Evolutionary conservation across 331 rosid genomes (phyloP).

Genomic region (Rosa hybrid): DNA sequence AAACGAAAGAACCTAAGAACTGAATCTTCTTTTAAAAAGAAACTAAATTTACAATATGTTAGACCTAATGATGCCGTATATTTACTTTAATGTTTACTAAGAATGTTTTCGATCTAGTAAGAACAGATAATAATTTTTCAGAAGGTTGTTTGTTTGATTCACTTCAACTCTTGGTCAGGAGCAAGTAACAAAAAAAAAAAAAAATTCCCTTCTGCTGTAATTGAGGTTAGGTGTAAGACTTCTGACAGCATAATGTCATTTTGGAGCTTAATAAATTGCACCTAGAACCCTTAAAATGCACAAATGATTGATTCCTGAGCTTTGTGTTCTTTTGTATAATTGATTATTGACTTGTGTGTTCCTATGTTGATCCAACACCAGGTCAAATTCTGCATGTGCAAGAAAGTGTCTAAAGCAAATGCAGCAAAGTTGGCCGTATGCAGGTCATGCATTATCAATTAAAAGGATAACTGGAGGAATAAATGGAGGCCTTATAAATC

Average conservation of each 20-base stretch:
- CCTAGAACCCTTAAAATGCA: conserved; percentile 6
- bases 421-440: conserved; percentile 69
- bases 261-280: not conserved
- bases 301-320: conserved; percentile 1
- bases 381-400: conserved; percentile 51
- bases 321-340: conserved; percentile 1
- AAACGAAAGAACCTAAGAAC: not conserved
- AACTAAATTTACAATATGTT: not conserved
- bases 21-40: not conserved
- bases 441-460: conserved; percentile 71
- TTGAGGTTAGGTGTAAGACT: not conserved
- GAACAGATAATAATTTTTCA: not conserved
- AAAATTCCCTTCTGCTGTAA: not conserved
- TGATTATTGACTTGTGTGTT: conserved; percentile 15
- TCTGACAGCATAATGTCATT: not conserved
- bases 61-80: not conserved
- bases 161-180: not conserved
- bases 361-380: conserved; percentile 33
- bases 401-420: conserved; percentile 55
- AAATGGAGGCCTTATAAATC: conserved; percentile 89
- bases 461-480: conserved; percentile 90
- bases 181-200: not conserved
- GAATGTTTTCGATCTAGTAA: not conserved
- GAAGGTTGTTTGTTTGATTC: not conserved
- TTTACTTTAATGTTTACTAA: not conserved